Percentiles rank a stretch among this genome's conserved stretches.
phyloP scores from a whole-genome alignment of 306 rosid species.

The Vicia villosa region DNA sequence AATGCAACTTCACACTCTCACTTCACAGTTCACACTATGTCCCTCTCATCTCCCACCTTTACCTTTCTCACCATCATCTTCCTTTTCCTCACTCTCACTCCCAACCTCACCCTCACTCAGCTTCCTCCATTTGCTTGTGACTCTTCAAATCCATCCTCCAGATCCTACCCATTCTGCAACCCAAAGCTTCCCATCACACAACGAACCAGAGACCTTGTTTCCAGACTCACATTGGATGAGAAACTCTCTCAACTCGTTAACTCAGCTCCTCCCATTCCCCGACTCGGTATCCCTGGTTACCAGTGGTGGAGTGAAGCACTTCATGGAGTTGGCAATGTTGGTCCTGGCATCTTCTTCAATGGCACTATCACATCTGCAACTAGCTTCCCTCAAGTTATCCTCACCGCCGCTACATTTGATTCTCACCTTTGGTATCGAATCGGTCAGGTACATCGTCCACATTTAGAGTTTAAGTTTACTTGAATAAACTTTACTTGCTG shows the following conservation, averaged over 20 bases:
- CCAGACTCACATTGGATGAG: conserved; percentile 88
- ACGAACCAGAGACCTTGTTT: conserved; percentile 68
- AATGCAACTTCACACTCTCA: background rate
- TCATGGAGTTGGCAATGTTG: conserved; percentile 66
- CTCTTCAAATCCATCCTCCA: conserved; percentile 61
- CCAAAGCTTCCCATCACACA: conserved; percentile 51
- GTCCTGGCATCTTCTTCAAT: conserved; percentile 57
- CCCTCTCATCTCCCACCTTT: background rate
- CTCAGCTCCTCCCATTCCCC: conserved; percentile 80
- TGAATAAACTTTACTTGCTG: too few species aligned
- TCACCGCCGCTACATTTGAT: conserved; percentile 82
- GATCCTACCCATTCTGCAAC: conserved; percentile 71
- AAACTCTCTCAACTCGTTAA: conserved; percentile 83
- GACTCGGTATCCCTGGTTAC: conserved; percentile 80
- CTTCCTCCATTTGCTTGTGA: conserved; percentile 67
- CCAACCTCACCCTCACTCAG: conserved; percentile 14
- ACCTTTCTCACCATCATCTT: background rate
- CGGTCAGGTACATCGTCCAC: conserved; percentile 49
- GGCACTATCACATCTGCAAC: conserved; percentile 57
- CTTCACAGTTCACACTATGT: conserved; percentile 14
- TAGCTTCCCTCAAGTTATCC: conserved; percentile 96
- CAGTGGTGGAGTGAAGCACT: conserved; percentile 96
- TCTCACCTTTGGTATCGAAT: conserved; percentile 75
- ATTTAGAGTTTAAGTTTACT: background rate
- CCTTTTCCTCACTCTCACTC: conserved; percentile 7